Base-by-base conservation (phyloP, 1,284 basidiomycete genomes). In the Leccinum brunneo-olivaceum region DNA sequence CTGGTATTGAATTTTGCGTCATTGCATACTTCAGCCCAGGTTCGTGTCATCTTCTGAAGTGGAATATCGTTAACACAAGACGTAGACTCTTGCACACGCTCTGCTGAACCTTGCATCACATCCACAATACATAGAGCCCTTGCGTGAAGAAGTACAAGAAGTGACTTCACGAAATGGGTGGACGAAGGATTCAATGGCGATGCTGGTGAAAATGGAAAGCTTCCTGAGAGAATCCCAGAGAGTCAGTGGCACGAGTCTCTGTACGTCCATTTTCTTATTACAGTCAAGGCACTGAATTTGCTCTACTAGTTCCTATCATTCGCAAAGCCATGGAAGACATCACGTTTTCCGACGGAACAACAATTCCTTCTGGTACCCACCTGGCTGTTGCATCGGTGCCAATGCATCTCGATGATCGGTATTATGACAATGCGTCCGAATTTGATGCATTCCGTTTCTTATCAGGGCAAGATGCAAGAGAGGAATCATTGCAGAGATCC, bases 1-100 rank as follows among this genome's bases (percentile, higher is more conserved):
- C 58, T 76, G 19, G 52, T 66, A 23, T 50, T 73, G 21, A 73
- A 74, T 53, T 69, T 74, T 47, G 66, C 67, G 9, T 61, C 69
- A 3, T 54, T 71, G 40, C 69, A 71, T 39, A 71, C 62, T 4
- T 60, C 67, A 5, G 58, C 71, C 32, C 61, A 59, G 50, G 71
- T 69, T n/a, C 30, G 64, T 51, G 5, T 23, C 10, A 1, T 41
- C 18, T 15, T 29, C 45, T 25, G 3, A 33, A 27, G 18, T n/a
- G 10, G 20, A 36, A 14, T 14, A 5, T 12, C 25, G 19, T 36
- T 44, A 16, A 53, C 25, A 14, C 10, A 23, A 21, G 47, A 28
- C 30, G 20, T 44, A 70, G 71, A 55, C 56, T 20, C 56, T 70
- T 33, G 56, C 58, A 2, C 65, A 67, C 15, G 62, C 65, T 23